Conservation (phyloP, 305 asterid genomes). For the Fraxinus latifolia region DNA sequence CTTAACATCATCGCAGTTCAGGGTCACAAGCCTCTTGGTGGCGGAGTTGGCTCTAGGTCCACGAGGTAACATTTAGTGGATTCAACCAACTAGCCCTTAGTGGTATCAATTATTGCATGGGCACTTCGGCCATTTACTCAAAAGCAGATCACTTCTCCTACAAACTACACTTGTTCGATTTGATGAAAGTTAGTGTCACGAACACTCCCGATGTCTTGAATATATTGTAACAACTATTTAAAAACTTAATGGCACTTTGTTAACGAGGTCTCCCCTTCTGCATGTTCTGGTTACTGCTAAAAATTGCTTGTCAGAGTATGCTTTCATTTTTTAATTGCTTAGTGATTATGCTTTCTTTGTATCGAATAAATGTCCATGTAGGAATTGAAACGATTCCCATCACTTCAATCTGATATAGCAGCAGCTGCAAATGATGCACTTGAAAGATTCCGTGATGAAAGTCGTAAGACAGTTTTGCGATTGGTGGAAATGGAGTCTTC, state of each 20-base stretch:
- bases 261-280: neutral
- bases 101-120: neutral
- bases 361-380: conserved; percentile 29
- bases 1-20: neutral
- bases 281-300: conserved; percentile 7
- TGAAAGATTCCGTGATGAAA: conserved; percentile 92
- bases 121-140: neutral
- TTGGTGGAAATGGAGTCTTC: conserved; percentile 97
- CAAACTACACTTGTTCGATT: neutral
- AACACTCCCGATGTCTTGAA: neutral
- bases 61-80: neutral
- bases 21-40: neutral
- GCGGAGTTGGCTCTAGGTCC: neutral
- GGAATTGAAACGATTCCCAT: conserved; percentile 92
- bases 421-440: conserved; percentile 89
- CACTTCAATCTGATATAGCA: conserved; percentile 89
- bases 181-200: neutral
- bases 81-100: neutral
- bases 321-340: conserved; percentile 5
- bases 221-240: neutral
- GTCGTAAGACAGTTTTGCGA: conserved; percentile 80
- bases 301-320: neutral
- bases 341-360: conserved; percentile 10
- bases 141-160: neutral
- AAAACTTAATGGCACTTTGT: neutral